A percentile compares a stretch with the other conserved stretches of the same genome.
phyloP scores from a whole-genome alignment of 2,329 filamentous ascomycete genomes.

The Tolypocladium amazonense region DNA sequence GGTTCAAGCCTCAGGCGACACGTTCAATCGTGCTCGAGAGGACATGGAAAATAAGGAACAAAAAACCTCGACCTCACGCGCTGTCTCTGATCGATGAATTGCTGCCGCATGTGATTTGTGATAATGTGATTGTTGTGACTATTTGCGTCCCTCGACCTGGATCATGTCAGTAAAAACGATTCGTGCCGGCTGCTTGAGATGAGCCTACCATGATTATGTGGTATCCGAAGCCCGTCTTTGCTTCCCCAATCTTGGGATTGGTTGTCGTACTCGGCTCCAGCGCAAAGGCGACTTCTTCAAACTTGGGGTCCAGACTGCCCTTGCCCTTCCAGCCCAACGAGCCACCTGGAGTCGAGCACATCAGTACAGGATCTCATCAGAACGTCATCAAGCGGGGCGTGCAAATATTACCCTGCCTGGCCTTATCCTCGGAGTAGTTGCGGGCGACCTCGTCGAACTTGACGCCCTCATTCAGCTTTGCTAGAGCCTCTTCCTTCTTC shows the following conservation, averaged over 20 bases:
- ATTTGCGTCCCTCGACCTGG: conserved; percentile 32
- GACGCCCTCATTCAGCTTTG: conserved; percentile 52
- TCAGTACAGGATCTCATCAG: not conserved
- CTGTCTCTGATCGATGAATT: not conserved
- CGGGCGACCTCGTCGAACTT: conserved; percentile 69
- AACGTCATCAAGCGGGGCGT: not conserved
- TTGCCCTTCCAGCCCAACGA: conserved; percentile 63
- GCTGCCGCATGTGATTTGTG: conserved; percentile 2
- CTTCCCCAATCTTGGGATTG: conserved; percentile 56
- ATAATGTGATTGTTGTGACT: conserved; percentile 5
- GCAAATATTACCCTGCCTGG: conserved; percentile 41
- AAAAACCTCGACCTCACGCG: conserved; percentile 7
- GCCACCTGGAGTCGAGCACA: conserved; percentile 39
- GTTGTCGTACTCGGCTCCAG: conserved; percentile 55
- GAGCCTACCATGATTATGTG: conserved; percentile 64
- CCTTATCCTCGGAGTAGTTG: conserved; percentile 69
- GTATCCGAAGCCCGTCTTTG: conserved; percentile 66
- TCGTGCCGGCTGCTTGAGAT: not conserved
- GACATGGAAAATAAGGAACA: conserved; percentile 30
- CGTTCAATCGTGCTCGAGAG: conserved; percentile 23
- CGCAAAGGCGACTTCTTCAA: conserved; percentile 62
- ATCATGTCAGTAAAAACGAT: not conserved
- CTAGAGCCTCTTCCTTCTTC: conserved; percentile 68
- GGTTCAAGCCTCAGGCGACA: conserved; percentile 21
- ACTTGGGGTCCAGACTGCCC: conserved; percentile 55